Evolutionary conservation across 805 yeast genomes (phyloP).

Genomic region (Spencermartinsiella europaea): DNA sequence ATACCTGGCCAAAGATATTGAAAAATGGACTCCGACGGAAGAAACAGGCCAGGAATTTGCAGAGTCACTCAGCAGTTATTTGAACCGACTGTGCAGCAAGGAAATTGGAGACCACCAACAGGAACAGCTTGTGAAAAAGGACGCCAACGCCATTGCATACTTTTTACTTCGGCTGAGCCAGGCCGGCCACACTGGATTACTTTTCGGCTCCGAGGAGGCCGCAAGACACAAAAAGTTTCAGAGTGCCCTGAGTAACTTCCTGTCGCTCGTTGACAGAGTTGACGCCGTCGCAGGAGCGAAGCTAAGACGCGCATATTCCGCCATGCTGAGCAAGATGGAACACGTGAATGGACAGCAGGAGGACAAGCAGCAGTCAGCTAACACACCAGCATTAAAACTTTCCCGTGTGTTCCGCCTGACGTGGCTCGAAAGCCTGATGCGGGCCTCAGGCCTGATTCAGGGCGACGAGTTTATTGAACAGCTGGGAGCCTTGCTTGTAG

Average conservation of each 20-base stretch:
- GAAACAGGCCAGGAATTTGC: not conserved
- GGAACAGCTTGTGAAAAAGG: not conserved
- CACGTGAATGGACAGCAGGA: not conserved
- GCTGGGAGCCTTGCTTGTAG: conserved; percentile 10
- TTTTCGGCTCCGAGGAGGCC: not conserved
- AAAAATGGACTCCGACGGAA: not conserved
- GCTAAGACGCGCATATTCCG: not conserved
- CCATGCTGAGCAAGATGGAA: not conserved
- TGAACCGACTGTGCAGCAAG: not conserved
- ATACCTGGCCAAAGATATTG: conserved; percentile 7
- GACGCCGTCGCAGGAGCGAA: not conserved
- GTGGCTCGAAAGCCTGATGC: conserved; percentile 23
- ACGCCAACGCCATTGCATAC: not conserved
- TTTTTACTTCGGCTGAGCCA: not conserved
- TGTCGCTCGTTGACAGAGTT: not conserved
- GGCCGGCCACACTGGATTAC: not conserved
- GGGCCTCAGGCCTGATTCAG: conserved; percentile 16
- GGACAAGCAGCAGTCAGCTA: not conserved
- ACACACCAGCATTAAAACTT: conserved; percentile 4
- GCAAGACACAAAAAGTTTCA: not conserved
- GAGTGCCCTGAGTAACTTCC: not conserved
- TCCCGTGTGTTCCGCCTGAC: conserved; percentile 21
- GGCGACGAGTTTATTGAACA: conserved; percentile 14
- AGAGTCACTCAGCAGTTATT: not conserved
- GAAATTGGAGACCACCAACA: not conserved